Base-by-base conservation (phyloP, 2,329 filamentous ascomycete species). In the Alternaria burnsii region DNA sequence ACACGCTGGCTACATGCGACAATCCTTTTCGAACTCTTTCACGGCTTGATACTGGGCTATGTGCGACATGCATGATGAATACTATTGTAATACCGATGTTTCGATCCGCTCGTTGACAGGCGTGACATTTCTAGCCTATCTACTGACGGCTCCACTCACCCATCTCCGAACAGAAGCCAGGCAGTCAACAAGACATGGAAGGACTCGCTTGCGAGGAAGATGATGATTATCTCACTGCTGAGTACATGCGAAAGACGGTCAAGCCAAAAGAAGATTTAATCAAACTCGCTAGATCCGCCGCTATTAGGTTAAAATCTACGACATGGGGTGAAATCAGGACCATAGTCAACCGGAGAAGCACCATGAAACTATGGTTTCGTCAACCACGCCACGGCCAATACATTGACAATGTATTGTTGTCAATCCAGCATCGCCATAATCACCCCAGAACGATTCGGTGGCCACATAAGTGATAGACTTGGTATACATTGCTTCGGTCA, bases 151-250 rank as follows among this genome's bases (percentile, higher is more conserved):
- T 40, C 38, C n/a, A 36, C n/a, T 40, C 8, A 40, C 8, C 16
- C 38, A 20, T 20, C 20, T n/a, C 5, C 36, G 38, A 40, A 40
- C 8, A 4, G 11, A 40, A 20, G 38, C 38, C n/a, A 20, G 55
- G 63, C 51, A 55, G 50, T 55, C 54, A 58, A 62, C 50, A 65
- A 59, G 43, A 54, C 55, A 43, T 63, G 57, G 58, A 58, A 54
- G 28, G 65, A 66, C 62, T 68, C 62, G 42, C 32, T 54, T 50
- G 55, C 48, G 65, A 64, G 63, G 47, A 65, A 38, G 65, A 63
- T 58, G 46, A 61, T 44, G 48, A 61, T 52, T 55, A 10, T 63
- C 59, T 67, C 60, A 50, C 40, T 32, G 58, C 63, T 56, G 55
- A 54, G 61, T 59, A 70, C 69, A 69, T 59, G 26, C 43, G 16